Percentiles rank a stretch among this genome's conserved stretches.
phyloP scores from a whole-genome alignment of 495 filamentous ascomycete genomes.

The Penicillium waksmanii region DNA sequence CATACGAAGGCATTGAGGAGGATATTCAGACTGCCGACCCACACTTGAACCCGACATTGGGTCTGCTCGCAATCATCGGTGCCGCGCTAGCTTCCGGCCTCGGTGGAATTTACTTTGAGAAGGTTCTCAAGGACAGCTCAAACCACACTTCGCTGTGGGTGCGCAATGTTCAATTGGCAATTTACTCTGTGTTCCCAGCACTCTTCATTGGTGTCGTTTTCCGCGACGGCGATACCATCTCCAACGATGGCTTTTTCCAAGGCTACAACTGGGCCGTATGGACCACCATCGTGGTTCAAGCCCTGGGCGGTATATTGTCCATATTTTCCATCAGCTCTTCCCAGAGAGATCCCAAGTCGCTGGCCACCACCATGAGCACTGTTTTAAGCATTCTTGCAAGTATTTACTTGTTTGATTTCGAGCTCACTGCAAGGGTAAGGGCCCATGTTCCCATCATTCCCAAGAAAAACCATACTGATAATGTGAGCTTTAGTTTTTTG shows the following conservation, averaged over 20 bases:
- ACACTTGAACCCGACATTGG: constrained; percentile 72
- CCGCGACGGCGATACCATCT: constrained; percentile 83
- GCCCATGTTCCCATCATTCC: neutral
- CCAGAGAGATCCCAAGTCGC: constrained; percentile 70
- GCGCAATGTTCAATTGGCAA: constrained; percentile 88
- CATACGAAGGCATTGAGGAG: constrained; percentile 90
- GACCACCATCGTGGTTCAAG: constrained; percentile 80
- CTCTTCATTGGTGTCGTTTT: constrained; percentile 83
- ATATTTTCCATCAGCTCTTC: constrained; percentile 86
- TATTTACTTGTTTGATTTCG: constrained; percentile 80
- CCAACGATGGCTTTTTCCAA: constrained; percentile 83
- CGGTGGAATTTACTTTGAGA: constrained; percentile 92
- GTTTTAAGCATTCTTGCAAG: constrained; percentile 83
- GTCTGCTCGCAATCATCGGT: constrained; percentile 75
- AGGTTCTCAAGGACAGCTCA: constrained; percentile 82
- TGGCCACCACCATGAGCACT: constrained; percentile 89
- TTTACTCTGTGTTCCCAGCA: constrained; percentile 88
- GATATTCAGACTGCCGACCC: constrained; percentile 68
- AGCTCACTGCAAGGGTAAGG: constrained; percentile 70
- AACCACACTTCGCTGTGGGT: constrained; percentile 79
- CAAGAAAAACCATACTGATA: constrained; percentile 24
- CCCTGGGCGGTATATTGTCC: constrained; percentile 78
- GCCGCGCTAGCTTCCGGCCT: constrained; percentile 80
- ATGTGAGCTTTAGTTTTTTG: constrained; percentile 64
- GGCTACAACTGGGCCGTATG: constrained; percentile 94